phyloP scores from a whole-genome alignment of 352 stramenopile genomes.

The Phytophthora citricola region DNA sequence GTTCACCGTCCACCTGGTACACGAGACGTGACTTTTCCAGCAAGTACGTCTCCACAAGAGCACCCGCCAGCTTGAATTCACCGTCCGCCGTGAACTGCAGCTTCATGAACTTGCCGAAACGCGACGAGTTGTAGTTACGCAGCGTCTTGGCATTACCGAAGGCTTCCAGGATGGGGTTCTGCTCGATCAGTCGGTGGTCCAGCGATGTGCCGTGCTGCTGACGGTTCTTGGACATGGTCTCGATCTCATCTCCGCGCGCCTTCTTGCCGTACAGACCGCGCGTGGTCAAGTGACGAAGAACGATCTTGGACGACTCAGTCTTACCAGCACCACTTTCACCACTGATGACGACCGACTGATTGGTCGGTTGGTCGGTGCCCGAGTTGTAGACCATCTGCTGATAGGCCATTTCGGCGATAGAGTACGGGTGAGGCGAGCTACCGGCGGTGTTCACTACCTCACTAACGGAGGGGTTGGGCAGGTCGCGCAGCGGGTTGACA shows the following conservation, averaged over 20 bases:
- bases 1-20: constrained; percentile 90
- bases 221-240: constrained; percentile 54
- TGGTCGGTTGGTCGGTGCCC: constrained; percentile 83
- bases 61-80: constrained; percentile 85
- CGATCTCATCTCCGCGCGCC: constrained; percentile 76
- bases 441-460: constrained; percentile 79
- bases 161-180: constrained; percentile 95
- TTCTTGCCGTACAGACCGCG: constrained; percentile 89
- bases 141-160: constrained; percentile 97
- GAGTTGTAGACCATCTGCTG: constrained; percentile 93
- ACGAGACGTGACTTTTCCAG: constrained; percentile 90
- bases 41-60: constrained; percentile 90
- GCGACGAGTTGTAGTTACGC: constrained; percentile 94
- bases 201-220: constrained; percentile 71
- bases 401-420: constrained; percentile 91
- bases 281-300: constrained; percentile 89
- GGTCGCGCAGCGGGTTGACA: constrained; percentile 89
- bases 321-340: constrained; percentile 90
- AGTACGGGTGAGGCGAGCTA: constrained; percentile 84
- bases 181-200: constrained; percentile 85
- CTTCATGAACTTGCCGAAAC: constrained; percentile 97
- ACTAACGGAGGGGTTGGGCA: constrained; percentile 82
- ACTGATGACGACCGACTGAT: constrained; percentile 89
- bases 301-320: constrained; percentile 92
- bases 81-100: constrained; percentile 92